phyloP scores from a whole-genome alignment of 371 early-diverging fungal species.

The Apophysomyces elegans region DNA sequence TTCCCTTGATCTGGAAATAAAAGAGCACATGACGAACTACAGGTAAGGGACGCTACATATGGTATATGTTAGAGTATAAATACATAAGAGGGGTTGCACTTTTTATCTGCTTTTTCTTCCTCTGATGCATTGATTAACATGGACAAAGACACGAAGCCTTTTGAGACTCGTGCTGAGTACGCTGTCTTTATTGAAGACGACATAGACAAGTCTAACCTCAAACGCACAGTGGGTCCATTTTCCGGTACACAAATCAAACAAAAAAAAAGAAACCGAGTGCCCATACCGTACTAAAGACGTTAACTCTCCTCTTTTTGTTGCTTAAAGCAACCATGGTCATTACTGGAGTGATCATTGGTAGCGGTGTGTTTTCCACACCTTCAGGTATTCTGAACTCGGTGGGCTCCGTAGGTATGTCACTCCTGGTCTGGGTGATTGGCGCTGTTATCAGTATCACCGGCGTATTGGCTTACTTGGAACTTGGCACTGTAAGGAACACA shows the following conservation, averaged over 20 bases:
- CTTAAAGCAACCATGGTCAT: slow-evolving; percentile 1
- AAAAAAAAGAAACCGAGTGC: not conserved
- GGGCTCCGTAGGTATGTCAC: slow-evolving; percentile 45
- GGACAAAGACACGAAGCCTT: too few species aligned
- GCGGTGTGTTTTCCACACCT: slow-evolving; percentile 44
- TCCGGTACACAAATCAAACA: not conserved
- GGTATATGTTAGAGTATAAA: too few species aligned
- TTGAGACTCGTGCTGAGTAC: not conserved
- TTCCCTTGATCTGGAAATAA: too few species aligned
- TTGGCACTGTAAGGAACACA: slow-evolving; percentile 30
- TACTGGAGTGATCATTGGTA: slow-evolving; percentile 29
- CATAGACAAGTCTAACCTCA: not conserved
- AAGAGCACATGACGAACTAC: too few species aligned
- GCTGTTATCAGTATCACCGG: slow-evolving; percentile 32
- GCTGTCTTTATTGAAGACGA: not conserved
- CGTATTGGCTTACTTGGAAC: slow-evolving; percentile 35
- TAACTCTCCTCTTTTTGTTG: not conserved
- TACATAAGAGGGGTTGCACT: too few species aligned
- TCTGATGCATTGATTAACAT: too few species aligned
- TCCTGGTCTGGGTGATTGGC: slow-evolving; percentile 34
- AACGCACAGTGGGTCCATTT: not conserved
- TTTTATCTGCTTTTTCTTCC: too few species aligned
- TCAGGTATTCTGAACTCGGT: slow-evolving; percentile 26
- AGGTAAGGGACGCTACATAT: too few species aligned
- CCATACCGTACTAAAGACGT: not conserved